These are phyloP conservation scores for Paramecium sexaurelia DNA, from an alignment of 73 alveolate species.

Conservation along the genomic window DNA sequence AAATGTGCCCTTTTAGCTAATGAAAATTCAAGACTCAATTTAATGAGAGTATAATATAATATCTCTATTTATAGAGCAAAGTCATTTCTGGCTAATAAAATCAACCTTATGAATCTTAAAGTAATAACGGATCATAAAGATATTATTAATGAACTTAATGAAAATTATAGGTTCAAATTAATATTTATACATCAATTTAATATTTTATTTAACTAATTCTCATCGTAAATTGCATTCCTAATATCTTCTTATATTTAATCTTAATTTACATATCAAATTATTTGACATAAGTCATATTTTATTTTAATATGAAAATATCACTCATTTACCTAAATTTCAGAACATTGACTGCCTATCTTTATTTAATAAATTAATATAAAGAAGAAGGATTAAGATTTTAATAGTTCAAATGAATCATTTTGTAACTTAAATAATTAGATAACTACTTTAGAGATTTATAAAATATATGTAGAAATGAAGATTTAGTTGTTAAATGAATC, in stretches of 20 bases:
- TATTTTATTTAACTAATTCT: background rate
- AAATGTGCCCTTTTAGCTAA: conserved; percentile 34
- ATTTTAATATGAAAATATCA: too few species aligned
- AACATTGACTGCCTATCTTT: too few species aligned
- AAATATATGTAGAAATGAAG: background rate
- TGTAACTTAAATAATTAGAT: too few species aligned
- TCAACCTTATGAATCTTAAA: background rate
- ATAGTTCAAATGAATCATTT: too few species aligned
- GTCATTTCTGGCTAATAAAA: background rate
- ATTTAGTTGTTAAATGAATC: background rate
- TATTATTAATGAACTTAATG: background rate
- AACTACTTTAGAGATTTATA: too few species aligned
- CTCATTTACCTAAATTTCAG: too few species aligned
- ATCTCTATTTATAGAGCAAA: background rate
- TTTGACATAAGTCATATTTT: too few species aligned
- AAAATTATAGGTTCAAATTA: background rate
- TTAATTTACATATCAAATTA: background rate
- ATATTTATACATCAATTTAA: background rate
- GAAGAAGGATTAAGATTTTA: too few species aligned
- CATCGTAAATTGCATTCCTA: background rate
- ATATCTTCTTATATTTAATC: too few species aligned
- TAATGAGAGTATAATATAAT: background rate
- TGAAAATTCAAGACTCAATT: conserved; percentile 36
- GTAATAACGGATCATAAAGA: conserved; percentile 20
- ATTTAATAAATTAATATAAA: too few species aligned